Percentiles rank a stretch among this genome's conserved stretches.
Conservation (phyloP, 768 basidiomycete genomes). For the Mycena alexandri region DNA sequence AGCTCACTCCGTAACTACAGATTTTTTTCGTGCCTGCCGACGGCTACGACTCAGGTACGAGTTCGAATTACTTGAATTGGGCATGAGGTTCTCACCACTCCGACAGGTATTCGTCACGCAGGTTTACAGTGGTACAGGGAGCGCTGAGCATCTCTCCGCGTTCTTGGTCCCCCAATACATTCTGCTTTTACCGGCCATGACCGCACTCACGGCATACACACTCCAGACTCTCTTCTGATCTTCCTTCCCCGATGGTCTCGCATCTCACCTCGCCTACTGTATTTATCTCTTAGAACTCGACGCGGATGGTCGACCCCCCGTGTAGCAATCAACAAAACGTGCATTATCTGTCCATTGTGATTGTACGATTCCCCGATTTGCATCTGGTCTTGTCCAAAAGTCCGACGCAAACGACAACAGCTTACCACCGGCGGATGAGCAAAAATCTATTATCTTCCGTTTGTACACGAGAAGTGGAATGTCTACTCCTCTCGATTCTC, state of each 20-base stretch:
- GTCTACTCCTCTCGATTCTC: too few relatives aligned
- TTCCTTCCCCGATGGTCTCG: constrained; percentile 1
- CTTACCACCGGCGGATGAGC: too few relatives aligned
- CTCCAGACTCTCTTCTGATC: constrained; percentile 57
- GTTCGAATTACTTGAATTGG: not conserved
- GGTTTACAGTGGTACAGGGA: constrained; percentile 74
- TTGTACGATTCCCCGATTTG: not conserved
- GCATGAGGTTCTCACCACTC: not conserved
- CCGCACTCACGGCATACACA: constrained; percentile 60
- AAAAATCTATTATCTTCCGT: too few relatives aligned
- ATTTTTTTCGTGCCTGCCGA: constrained; percentile 72
- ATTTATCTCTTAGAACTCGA: not conserved
- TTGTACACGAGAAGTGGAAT: too few relatives aligned
- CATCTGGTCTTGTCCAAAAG: too few relatives aligned
- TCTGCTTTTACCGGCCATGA: constrained; percentile 65
- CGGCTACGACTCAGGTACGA: constrained; percentile 68
- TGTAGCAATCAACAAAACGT: not conserved
- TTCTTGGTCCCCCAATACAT: constrained; percentile 76
- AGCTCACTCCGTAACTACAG: constrained; percentile 43
- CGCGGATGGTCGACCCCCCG: not conserved
- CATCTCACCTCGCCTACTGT: constrained; percentile 9
- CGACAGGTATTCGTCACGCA: constrained; percentile 72
- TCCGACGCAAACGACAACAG: too few relatives aligned
- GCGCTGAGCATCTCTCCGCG: constrained; percentile 69
- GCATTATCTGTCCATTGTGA: not conserved